Conservation (phyloP, 495 filamentous ascomycete genomes). For the Penicillium dipodomyicola region DNA sequence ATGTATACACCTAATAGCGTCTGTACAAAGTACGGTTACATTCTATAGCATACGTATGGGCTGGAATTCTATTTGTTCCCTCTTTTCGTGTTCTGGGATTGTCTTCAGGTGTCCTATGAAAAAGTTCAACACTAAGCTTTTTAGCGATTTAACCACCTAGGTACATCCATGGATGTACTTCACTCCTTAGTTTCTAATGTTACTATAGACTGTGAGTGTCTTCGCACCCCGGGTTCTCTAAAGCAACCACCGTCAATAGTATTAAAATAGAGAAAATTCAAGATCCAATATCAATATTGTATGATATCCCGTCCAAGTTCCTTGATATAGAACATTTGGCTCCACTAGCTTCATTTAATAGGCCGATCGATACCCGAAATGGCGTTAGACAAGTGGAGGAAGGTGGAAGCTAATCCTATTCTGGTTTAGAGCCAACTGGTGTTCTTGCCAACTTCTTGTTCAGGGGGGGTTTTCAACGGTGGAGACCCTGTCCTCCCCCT, state of each 20-base stretch:
- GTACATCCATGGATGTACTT: not conserved
- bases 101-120: not conserved
- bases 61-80: not conserved
- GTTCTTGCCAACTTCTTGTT: conserved; percentile 10
- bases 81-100: not conserved
- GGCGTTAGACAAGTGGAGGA: conserved; percentile 6
- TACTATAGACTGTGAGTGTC: too few species aligned
- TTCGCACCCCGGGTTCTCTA: too few species aligned
- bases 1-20: not conserved
- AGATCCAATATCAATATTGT: too few species aligned
- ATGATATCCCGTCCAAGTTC: too few species aligned
- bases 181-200: not conserved
- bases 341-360: conserved; percentile 7
- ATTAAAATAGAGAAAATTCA: not conserved
- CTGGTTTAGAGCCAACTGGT: not conserved
- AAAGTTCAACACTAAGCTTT: not conserved
- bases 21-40: not conserved
- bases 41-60: not conserved
- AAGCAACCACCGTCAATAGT: not conserved
- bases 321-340: not conserved
- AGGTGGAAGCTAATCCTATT: not conserved
- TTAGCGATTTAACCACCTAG: not conserved
- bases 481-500: conserved; percentile 13
- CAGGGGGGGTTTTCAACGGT: conserved; percentile 19
- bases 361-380: conserved; percentile 16